Evolutionary conservation across 2,329 filamentous ascomycete genomes (phyloP).

Genomic region (Dothistroma septosporum): DNA sequence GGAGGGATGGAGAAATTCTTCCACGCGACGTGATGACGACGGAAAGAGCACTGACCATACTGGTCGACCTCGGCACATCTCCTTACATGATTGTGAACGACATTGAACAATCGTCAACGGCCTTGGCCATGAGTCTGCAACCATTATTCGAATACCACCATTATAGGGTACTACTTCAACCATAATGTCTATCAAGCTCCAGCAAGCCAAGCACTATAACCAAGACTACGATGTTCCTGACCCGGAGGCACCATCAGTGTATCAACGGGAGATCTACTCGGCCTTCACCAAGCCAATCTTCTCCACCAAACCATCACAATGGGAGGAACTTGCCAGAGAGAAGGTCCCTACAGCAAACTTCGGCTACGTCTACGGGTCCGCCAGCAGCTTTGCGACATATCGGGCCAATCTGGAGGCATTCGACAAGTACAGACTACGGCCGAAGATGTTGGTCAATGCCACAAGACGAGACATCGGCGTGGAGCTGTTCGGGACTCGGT

Average conservation of each 20-base stretch:
- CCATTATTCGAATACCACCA: neutral
- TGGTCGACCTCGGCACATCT: neutral
- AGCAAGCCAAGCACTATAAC: slow-evolving; percentile 20
- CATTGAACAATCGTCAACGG: neutral
- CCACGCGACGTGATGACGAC: neutral
- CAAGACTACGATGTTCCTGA: slow-evolving; percentile 33
- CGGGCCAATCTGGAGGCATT: slow-evolving; percentile 39
- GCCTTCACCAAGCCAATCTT: slow-evolving; percentile 37
- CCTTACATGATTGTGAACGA: neutral
- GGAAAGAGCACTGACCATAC: neutral
- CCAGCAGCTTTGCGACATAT: slow-evolving; percentile 37
- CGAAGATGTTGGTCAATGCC: slow-evolving; percentile 40
- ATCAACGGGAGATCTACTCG: slow-evolving; percentile 37
- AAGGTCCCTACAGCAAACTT: slow-evolving; percentile 38
- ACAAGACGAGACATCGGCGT: slow-evolving; percentile 31
- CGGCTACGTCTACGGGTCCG: slow-evolving; percentile 38
- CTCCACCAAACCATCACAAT: slow-evolving; percentile 40
- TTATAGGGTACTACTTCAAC: neutral
- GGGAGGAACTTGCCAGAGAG: slow-evolving; percentile 36
- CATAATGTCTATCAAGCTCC: slow-evolving; percentile 11
- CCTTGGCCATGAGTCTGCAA: neutral
- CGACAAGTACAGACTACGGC: slow-evolving; percentile 37
- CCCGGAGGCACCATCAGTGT: slow-evolving; percentile 32
- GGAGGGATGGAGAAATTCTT: too few relatives aligned
- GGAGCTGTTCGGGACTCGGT: slow-evolving; percentile 39